Base-by-base conservation (phyloP, 768 basidiomycete genomes). In the Boletellus sp. region DNA sequence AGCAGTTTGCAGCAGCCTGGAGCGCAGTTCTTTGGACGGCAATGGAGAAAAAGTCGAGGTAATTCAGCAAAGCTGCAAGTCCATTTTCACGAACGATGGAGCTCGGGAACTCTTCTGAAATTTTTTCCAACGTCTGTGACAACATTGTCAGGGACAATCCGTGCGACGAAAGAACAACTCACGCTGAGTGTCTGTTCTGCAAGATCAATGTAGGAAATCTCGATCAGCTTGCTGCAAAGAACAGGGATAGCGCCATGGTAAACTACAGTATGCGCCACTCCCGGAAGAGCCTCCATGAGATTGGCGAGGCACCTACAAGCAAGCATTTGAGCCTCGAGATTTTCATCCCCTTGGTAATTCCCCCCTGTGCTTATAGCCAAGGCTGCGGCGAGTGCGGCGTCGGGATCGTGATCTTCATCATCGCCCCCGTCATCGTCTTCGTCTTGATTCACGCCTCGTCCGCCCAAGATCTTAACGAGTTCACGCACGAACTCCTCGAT, bases 221-320 rank as follows among this genome's bases (percentile, higher is more conserved):
- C 92, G 66, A 92, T 84, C 53, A 99, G 73, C 69, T 99, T 98
- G 79, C 89, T 89, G 80, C 95, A 98, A 41, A 99, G 78, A 28
- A 95, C 93, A 16, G 94, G 94, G 50, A 99, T 94, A 16, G 95
- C 96, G n/a, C 95, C 95, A 61, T 95, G 90, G 67, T 96, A 91
- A 34, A 98, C 95, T 59, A 99, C 86, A 39, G 92, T 94, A 64
- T 97, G 94, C n/a, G 93, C 92, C 36, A 93, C 88, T 22, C 94
- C 94, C 16, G 96, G 96, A 19, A 98, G 77, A n/a, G 94, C 95
- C 69, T 98, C 96, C 92, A 98, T 94, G 48, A 99, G 77, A 67
- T 99, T 98, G 42, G 94, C 95, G 45, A 99, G 76, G 66, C 96
- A 99, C 54, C 96, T 79, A 69, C 94, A 97, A 24, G 96, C 96